Evolutionary conservation across 768 basidiomycete species (phyloP).

Genomic region (Pholiota microspora): DNA sequence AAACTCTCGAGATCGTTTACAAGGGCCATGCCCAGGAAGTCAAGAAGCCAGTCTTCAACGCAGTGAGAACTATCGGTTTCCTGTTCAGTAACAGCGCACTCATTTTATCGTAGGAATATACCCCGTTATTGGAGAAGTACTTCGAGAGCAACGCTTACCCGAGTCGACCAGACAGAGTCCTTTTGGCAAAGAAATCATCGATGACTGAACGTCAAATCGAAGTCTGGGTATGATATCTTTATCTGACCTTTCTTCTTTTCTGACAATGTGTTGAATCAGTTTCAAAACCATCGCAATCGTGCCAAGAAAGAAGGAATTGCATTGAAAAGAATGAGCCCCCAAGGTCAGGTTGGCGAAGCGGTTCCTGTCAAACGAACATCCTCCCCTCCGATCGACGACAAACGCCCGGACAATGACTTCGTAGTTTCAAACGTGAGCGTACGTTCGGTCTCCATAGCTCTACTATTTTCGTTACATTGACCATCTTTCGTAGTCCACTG

Average conservation of each 20-base stretch:
- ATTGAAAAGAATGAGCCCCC: conserved; percentile 12
- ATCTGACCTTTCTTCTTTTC: not conserved
- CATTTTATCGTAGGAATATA: conserved; percentile 35
- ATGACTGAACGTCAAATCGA: conserved; percentile 50
- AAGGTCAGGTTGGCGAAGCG: too few species aligned
- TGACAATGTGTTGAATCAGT: conserved; percentile 28
- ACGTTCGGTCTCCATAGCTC: too few species aligned
- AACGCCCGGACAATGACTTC: not conserved
- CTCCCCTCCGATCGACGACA: not conserved
- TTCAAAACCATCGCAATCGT: conserved; percentile 52
- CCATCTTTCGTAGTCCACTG: too few species aligned
- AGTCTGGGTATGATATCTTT: conserved; percentile 43
- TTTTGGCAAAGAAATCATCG: conserved; percentile 38
- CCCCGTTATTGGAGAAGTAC: conserved; percentile 44
- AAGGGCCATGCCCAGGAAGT: too few species aligned
- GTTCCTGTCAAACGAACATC: too few species aligned
- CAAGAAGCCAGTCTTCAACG: not conserved
- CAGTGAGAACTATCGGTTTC: not conserved
- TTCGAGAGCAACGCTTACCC: conserved; percentile 50
- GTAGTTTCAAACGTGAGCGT: too few species aligned
- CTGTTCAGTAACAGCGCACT: not conserved
- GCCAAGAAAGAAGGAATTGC: conserved; percentile 29
- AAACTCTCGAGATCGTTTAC: too few species aligned
- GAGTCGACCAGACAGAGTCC: conserved; percentile 32
- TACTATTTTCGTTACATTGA: too few species aligned